Evolutionary conservation across 257 asterid species (phyloP), one percentile per base, ranked within the genome.

Genomic region (Petunia secreta): DNA sequence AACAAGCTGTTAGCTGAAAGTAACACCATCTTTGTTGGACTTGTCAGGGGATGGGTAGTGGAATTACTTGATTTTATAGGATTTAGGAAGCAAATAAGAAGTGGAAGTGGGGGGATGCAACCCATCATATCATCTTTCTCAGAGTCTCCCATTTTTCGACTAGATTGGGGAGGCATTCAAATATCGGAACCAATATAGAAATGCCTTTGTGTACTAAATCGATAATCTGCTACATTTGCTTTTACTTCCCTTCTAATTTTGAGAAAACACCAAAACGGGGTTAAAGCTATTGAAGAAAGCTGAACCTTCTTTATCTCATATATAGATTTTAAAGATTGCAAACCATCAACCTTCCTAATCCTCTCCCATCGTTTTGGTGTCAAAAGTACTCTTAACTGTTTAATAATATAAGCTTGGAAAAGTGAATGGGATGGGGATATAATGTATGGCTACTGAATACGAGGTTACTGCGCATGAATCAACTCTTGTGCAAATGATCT

Each of bases 21-120:
- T 73, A 73, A 73, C 78, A 73, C 78, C 46, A 38, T 73, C 37
- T 50, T 50, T 73, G 62, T 52, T 73, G 78, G 46, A 73, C 8
- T 73, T 73, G 15, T 52, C 46, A 25, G 14, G 36, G 60, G 60
- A 69, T 10, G 78, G 78, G 14, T 73, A 73, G 13, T 50, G 52
- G 10, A 50, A 73, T 69, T 25, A 13, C 46, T 36, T 73, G 62
- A 50, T 50, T 73, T 7, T 50, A 73, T 50, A 73, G 43, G 59
- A 73, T 44, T 40, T 63, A 59, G 58, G 36, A 62, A 82, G 68
- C 66, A 71, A 82, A 82, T 48, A 77, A 64, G 53, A 44, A 55
- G 34, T 79, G 79, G 76, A 68, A 48, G 78, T 48, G 46, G 11
- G 11, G 78, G 55, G 44, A 34, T 50, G 62, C 53, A 50, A 50